Evolutionary conservation across 1,139 yeast genomes (phyloP).

Genomic region (Spencermartinsiella ligniputridi): DNA sequence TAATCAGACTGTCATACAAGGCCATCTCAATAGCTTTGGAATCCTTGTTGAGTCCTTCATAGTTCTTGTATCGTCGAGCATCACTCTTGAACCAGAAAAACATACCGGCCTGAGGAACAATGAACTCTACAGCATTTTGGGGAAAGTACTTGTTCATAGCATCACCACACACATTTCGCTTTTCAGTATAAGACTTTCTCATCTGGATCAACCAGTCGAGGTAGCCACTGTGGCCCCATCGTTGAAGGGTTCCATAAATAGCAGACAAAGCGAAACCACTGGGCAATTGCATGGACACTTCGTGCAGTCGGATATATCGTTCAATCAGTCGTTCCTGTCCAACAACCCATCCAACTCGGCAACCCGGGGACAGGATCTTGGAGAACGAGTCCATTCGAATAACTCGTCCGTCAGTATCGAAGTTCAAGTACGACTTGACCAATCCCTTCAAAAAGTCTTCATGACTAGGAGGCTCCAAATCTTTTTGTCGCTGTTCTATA

Average conservation of each 20-base stretch:
- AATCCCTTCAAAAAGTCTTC: constrained; percentile 60
- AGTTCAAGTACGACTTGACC: constrained; percentile 71
- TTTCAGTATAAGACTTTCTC: constrained; percentile 73
- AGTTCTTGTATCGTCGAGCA: constrained; percentile 75
- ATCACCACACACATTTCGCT: constrained; percentile 74
- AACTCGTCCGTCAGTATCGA: constrained; percentile 88
- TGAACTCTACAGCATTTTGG: constrained; percentile 45
- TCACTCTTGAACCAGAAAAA: constrained; percentile 77
- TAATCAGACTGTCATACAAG: constrained; percentile 60
- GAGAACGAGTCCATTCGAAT: constrained; percentile 87
- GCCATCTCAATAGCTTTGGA: constrained; percentile 58
- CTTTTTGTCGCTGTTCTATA: constrained; percentile 24
- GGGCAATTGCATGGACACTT: constrained; percentile 77
- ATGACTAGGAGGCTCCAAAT: constrained; percentile 25
- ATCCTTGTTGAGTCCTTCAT: constrained; percentile 48
- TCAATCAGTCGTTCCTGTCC: constrained; percentile 67
- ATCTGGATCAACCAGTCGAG: constrained; percentile 85
- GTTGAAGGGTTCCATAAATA: constrained; percentile 55
- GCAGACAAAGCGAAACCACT: constrained; percentile 77
- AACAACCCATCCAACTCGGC: constrained; percentile 86
- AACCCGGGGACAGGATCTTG: constrained; percentile 89
- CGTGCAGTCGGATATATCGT: constrained; percentile 68
- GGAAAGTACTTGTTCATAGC: constrained; percentile 62
- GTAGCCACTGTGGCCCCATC: constrained; percentile 75
- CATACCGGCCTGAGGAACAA: constrained; percentile 91